Percentiles rank a stretch among this genome's conserved stretches.
Evolutionary conservation across 1,284 basidiomycete species (phyloP).

Genomic region (Malassezia psittaci): DNA sequence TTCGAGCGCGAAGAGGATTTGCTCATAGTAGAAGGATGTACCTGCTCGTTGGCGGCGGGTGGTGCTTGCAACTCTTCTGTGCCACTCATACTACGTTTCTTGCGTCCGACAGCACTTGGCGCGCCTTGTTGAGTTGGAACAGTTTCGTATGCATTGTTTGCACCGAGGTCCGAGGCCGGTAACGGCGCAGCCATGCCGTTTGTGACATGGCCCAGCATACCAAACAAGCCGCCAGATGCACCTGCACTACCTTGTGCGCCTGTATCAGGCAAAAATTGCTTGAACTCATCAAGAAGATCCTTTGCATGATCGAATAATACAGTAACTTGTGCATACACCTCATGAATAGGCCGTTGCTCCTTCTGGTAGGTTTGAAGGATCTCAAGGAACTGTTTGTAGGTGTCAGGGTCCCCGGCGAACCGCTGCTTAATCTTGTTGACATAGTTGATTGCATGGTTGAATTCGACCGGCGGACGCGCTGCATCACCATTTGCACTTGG

Average conservation of each 20-base stretch:
- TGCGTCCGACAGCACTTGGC: slow-evolving; percentile 20
- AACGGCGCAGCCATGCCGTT: slow-evolving; percentile 23
- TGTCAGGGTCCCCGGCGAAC: slow-evolving; percentile 80
- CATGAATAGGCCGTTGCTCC: slow-evolving; percentile 75
- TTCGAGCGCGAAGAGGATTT: slow-evolving; percentile 26
- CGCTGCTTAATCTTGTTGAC: slow-evolving; percentile 97
- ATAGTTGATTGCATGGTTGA: slow-evolving; percentile 95
- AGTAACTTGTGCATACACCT: slow-evolving; percentile 87
- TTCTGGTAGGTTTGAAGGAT: slow-evolving; percentile 96
- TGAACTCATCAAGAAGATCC: slow-evolving; percentile 89
- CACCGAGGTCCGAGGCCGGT: slow-evolving; percentile 11
- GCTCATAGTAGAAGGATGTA: slow-evolving; percentile 19
- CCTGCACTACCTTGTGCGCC: slow-evolving; percentile 15
- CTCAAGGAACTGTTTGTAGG: slow-evolving; percentile 96
- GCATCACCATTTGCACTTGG: slow-evolving; percentile 6
- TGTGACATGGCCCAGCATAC: slow-evolving; percentile 48
- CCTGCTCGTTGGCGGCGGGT: slow-evolving; percentile 15
- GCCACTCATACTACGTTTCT: slow-evolving; percentile 29
- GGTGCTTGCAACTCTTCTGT: slow-evolving; percentile 1
- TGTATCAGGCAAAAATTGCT: slow-evolving; percentile 77
- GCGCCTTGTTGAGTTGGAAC: slow-evolving; percentile 44
- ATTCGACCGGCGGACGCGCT: slow-evolving; percentile 58
- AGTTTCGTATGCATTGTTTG: slow-evolving; percentile 4
- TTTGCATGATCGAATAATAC: slow-evolving; percentile 82
- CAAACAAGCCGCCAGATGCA: slow-evolving; percentile 47